Percentiles rank a stretch among this genome's conserved stretches.
These are phyloP conservation scores for Dicorynia guianensis DNA, from an alignment of 306 rosid genomes.

Conservation along the genomic window DNA sequence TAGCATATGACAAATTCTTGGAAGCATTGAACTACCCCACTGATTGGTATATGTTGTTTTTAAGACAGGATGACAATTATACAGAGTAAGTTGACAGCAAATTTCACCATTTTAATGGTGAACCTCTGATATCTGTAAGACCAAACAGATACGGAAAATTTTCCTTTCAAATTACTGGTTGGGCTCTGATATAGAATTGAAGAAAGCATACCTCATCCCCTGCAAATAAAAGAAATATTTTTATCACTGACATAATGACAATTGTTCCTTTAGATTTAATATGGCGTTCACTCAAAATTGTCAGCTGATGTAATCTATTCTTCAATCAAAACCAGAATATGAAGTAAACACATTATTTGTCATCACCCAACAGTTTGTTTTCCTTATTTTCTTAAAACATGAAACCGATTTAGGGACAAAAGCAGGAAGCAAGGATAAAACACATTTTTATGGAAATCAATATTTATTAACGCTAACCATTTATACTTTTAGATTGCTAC, in stretches of 20 bases:
- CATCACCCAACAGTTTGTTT: constrained; percentile 16
- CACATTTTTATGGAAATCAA: not conserved
- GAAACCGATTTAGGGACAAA: not conserved
- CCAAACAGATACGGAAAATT: constrained; percentile 32
- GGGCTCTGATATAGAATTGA: constrained; percentile 32
- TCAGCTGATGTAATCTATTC: not conserved
- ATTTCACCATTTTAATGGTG: constrained; percentile 27
- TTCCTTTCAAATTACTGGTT: constrained; percentile 35
- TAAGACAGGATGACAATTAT: constrained; percentile 15
- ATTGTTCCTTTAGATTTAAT: constrained; percentile 17
- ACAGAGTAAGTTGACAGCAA: constrained; percentile 2
- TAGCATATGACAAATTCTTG: constrained; percentile 4
- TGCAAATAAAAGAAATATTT: constrained; percentile 57
- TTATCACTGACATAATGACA: constrained; percentile 39
- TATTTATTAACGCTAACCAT: not conserved
- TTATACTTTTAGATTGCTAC: not conserved
- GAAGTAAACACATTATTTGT: not conserved
- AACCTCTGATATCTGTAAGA: constrained; percentile 32
- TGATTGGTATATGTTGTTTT: constrained; percentile 7
- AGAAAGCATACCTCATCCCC: constrained; percentile 90
- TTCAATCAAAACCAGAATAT: constrained; percentile 28
- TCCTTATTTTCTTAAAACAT: constrained; percentile 15
- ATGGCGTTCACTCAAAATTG: constrained; percentile 21
- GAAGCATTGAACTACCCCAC: not conserved
- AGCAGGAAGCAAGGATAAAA: not conserved